phyloP scores from a whole-genome alignment of 2,329 filamentous ascomycete genomes.

The Aspergillus caelatus region DNA sequence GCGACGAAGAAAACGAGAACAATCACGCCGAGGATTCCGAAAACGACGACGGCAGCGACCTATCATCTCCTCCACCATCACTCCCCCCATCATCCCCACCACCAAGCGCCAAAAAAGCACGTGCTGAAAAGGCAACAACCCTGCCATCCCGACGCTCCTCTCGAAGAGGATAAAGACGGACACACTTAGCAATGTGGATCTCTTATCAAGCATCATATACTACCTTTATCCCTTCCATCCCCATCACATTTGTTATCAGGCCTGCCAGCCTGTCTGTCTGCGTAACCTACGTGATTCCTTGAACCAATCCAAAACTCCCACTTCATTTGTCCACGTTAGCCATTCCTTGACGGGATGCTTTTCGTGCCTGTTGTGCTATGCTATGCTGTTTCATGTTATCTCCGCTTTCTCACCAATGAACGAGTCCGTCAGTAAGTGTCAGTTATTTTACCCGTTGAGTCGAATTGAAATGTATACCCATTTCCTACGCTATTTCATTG shows the following conservation, averaged over 20 bases:
- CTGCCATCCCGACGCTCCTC: slow-evolving; percentile 24
- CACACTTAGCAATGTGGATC: not conserved
- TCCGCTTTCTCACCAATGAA: not conserved
- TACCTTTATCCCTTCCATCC: not conserved
- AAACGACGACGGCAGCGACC: slow-evolving; percentile 22
- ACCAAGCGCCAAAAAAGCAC: slow-evolving; percentile 18
- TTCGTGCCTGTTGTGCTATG: not conserved
- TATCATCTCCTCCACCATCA: slow-evolving; percentile 11
- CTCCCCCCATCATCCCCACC: slow-evolving; percentile 13
- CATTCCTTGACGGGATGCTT: slow-evolving; percentile 12
- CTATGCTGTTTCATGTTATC: not conserved
- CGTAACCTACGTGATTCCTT: not conserved
- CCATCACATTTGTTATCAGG: not conserved
- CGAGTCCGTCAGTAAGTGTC: not conserved
- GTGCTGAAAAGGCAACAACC: slow-evolving; percentile 14
- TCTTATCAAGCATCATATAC: not conserved
- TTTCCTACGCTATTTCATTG: slow-evolving; percentile 44
- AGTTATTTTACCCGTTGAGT: slow-evolving; percentile 6
- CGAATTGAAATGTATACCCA: slow-evolving; percentile 16
- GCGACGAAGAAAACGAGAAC: slow-evolving; percentile 18
- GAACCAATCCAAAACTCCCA: not conserved
- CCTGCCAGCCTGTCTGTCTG: not conserved
- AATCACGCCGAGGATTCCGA: slow-evolving; percentile 14
- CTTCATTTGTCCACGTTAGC: not conserved
- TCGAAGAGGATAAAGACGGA: slow-evolving; percentile 18